phyloP scores from a whole-genome alignment of 2,329 filamentous ascomycete genomes.

The Ceratocystiopsis sp. region DNA sequence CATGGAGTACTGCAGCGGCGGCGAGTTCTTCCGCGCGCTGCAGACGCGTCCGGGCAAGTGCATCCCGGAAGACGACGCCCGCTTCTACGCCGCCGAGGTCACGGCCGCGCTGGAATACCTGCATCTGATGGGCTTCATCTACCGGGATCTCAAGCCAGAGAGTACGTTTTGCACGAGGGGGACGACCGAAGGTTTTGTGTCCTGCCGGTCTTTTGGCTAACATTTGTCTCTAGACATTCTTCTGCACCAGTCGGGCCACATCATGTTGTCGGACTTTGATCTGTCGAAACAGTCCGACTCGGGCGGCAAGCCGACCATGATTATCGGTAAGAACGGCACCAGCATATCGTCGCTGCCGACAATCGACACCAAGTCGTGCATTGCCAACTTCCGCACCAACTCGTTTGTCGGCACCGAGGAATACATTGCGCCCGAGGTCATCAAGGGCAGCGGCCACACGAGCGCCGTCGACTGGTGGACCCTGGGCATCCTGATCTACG shows the following conservation, averaged over 20 bases:
- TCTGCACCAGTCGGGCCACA: slow-evolving; percentile 96
- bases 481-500: slow-evolving; percentile 87
- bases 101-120: slow-evolving; percentile 92
- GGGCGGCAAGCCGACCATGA: slow-evolving; percentile 95
- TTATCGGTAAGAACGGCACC: slow-evolving; percentile 75
- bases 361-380: slow-evolving; percentile 98
- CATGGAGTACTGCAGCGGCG: slow-evolving; percentile 99
- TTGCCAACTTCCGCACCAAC: slow-evolving; percentile 94
- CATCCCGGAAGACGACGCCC: slow-evolving; percentile 87
- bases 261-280: slow-evolving; percentile 99
- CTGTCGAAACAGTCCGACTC: slow-evolving; percentile 93
- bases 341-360: slow-evolving; percentile 77
- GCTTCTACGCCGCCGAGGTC: slow-evolving; percentile 95
- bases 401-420: slow-evolving; percentile 98
- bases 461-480: slow-evolving; percentile 99
- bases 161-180: slow-evolving; percentile 60
- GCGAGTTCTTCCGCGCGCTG: slow-evolving; percentile 92
- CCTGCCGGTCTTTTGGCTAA: background rate
- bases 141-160: slow-evolving; percentile 93
- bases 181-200: too few species aligned
- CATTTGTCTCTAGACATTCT: slow-evolving; percentile 56
- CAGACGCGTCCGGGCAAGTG: slow-evolving; percentile 96
- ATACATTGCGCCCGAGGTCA: slow-evolving; percentile 96
- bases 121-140: slow-evolving; percentile 98
- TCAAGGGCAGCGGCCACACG: slow-evolving; percentile 95